phyloP scores from a whole-genome alignment of 768 basidiomycete species.

The Mrakia frigida region DNA sequence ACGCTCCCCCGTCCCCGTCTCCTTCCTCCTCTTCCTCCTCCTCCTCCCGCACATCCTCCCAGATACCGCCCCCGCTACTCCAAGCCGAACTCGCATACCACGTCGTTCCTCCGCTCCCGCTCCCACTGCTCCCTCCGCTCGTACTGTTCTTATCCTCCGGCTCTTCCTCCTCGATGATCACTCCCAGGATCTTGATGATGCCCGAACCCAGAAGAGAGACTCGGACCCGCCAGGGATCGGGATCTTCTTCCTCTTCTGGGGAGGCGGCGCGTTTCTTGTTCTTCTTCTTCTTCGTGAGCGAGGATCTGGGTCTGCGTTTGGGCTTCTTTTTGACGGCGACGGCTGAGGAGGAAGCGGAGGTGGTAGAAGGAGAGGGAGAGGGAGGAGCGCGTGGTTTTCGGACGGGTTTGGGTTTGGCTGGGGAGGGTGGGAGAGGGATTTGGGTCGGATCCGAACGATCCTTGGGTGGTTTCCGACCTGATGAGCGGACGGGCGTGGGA shows the following conservation, averaged over 20 bases:
- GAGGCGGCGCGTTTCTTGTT: neutral
- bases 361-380: neutral
- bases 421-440: neutral
- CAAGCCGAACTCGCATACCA: neutral
- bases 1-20: neutral
- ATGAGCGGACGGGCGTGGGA: neutral
- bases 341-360: neutral
- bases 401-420: neutral
- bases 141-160: neutral
- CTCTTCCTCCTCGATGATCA: conserved; percentile 9
- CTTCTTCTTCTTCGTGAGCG: neutral
- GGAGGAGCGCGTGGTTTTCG: neutral
- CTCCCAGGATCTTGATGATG: neutral
- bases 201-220: neutral
- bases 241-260: neutral
- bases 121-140: neutral
- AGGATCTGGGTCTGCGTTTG: neutral
- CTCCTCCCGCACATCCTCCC: neutral
- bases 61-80: neutral
- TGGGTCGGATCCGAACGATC: neutral
- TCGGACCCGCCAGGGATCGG: neutral
- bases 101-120: neutral
- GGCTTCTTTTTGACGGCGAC: neutral
- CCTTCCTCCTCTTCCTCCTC: neutral
- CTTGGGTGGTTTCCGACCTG: neutral